Evolutionary conservation across 768 basidiomycete genomes (phyloP).

Genomic region (Serpula lacrymans): DNA sequence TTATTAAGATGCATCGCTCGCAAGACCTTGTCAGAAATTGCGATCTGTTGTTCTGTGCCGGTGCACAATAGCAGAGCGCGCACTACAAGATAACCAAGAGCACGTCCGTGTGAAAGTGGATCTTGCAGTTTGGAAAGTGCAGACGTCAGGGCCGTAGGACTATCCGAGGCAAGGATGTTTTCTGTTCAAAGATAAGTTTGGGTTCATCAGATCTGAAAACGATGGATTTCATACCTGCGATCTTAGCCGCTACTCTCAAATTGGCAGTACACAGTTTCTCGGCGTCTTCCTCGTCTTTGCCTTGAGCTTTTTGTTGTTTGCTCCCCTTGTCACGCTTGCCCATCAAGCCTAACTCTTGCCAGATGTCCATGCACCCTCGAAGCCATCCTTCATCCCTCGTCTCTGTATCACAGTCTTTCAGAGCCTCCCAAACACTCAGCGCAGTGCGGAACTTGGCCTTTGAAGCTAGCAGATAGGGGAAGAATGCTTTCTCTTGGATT

Average conservation of each 20-base stretch:
- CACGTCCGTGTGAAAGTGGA: conserved; percentile 46
- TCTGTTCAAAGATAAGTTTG: conserved; percentile 35
- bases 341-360: conserved; percentile 29
- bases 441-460: conserved; percentile 67
- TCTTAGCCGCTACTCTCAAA: conserved; percentile 48
- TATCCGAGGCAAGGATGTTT: conserved; percentile 57
- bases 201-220: neutral
- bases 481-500: conserved; percentile 53
- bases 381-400: conserved; percentile 36
- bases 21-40: conserved; percentile 48
- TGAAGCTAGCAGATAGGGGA: conserved; percentile 73
- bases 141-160: conserved; percentile 38
- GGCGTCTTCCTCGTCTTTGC: conserved; percentile 27
- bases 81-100: conserved; percentile 60
- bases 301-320: conserved; percentile 26
- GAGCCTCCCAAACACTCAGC: conserved; percentile 67
- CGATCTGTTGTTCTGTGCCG: conserved; percentile 57
- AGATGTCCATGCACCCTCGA: conserved; percentile 48
- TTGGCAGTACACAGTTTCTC: conserved; percentile 54
- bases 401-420: conserved; percentile 35
- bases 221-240: conserved; percentile 53
- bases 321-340: conserved; percentile 16
- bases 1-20: conserved; percentile 42
- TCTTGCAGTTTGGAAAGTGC: conserved; percentile 53
- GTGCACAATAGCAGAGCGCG: conserved; percentile 55